Percentiles rank a stretch among this genome's conserved stretches.
Conservation (phyloP, 2,329 filamentous ascomycete species). For the Metarhizium brunneum region DNA sequence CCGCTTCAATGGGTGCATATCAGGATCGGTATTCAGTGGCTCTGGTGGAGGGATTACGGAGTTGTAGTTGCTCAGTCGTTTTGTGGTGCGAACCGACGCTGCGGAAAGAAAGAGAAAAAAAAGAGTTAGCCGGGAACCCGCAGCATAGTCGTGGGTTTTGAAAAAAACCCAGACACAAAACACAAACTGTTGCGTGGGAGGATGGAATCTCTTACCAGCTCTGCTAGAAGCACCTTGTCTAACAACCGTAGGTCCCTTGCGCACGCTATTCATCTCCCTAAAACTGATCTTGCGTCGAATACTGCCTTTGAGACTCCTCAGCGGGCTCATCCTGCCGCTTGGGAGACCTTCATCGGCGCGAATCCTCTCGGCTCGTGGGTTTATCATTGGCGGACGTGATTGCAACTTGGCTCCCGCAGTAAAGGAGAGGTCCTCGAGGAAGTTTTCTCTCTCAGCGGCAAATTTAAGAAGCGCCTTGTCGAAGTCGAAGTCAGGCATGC, state of each 20-base stretch:
- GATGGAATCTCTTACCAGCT: conserved; percentile 28
- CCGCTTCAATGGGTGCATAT: conserved; percentile 92
- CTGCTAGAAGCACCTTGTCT: conserved; percentile 52
- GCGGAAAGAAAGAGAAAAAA: conserved; percentile 8
- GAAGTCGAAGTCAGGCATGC: conserved; percentile 71
- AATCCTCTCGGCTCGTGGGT: conserved; percentile 74
- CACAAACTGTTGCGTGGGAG: background rate
- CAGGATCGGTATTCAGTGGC: conserved; percentile 76
- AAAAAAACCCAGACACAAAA: background rate
- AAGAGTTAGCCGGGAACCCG: background rate
- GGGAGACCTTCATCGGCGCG: conserved; percentile 58
- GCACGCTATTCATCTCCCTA: conserved; percentile 89
- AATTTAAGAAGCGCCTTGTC: conserved; percentile 91
- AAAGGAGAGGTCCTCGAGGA: conserved; percentile 85
- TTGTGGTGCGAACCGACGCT: conserved; percentile 67
- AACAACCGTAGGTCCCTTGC: conserved; percentile 69
- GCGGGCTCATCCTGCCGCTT: conserved; percentile 44
- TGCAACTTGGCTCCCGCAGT: conserved; percentile 72
- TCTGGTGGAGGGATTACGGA: conserved; percentile 93
- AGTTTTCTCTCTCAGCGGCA: conserved; percentile 86
- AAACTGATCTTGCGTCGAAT: conserved; percentile 88
- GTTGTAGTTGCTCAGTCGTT: conserved; percentile 91
- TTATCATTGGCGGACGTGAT: conserved; percentile 60
- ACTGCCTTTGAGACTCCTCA: conserved; percentile 65
- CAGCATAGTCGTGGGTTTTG: background rate